Base-by-base conservation (phyloP, 176 grass and related monocot species). In the Coix lacrymajobi region DNA sequence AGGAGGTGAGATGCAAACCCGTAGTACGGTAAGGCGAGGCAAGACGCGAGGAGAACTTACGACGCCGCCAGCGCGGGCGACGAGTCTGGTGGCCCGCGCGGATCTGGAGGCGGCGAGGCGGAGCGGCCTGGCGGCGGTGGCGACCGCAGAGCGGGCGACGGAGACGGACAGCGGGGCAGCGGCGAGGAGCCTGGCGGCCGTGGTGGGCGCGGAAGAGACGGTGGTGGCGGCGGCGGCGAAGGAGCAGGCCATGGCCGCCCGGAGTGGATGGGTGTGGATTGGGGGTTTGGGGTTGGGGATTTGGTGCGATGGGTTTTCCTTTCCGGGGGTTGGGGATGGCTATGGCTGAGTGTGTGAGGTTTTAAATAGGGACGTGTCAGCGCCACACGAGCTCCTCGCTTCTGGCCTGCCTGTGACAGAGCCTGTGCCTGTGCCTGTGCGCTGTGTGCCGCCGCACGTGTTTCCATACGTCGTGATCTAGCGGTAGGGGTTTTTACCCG, bases 231-330 rank as follows among this genome's bases (percentile, higher is more conserved):
- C 39, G 58, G 89, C 69, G 30, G 94, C 74, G 72, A 94, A 68
- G 86, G 85, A 83, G 72, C 76, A 88, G 71, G 85, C 88, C 85
- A 87, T 86, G 83, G 91, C 91, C 87, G 91, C 46, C 37, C 71
- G 84, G 73, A 74, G 49, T 71, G 84, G 91, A 79, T 80, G 87
- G 71, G 33, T n/a, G 38, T 48, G 67, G 57, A 69, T 88, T 72
- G 14, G 74, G 56, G 86, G 66, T 45, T 79, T 80, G 81, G 58
- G 60, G 67, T 57, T 73, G 80, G 43, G 25, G 63, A 36, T 20
- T 32, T 13, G 60, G 25, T 11, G 30, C 10, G 38, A 54, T 76
- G 79, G 22, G 51, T 14, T 49, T 66, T 25, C 12, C 10, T 26
- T 58, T 12, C n/a, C 7, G 5, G 10, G 10, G 77, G 31, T 33